Evolutionary conservation across 768 basidiomycete genomes (phyloP).

Genomic region (Suillus subaureus): DNA sequence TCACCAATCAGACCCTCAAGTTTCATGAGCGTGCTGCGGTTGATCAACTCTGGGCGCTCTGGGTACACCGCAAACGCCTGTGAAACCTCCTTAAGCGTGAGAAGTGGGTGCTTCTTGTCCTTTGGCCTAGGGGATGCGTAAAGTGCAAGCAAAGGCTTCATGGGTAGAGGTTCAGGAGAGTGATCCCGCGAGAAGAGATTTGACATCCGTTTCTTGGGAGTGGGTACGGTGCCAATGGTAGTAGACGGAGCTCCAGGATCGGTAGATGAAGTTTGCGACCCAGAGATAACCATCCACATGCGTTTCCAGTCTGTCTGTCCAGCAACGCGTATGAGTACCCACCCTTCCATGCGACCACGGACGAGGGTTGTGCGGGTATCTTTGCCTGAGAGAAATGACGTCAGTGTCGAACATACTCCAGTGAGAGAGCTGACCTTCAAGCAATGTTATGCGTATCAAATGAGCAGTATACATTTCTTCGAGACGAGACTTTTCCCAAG

Average conservation of each 20-base stretch:
- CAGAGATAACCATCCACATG: conserved; percentile 79
- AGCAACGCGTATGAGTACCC: conserved; percentile 88
- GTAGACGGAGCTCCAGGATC: conserved; percentile 28
- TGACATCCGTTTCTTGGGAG: conserved; percentile 56
- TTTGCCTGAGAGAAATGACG: conserved; percentile 33
- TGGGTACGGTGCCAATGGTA: neutral
- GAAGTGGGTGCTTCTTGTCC: conserved; percentile 69
- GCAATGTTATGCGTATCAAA: conserved; percentile 78
- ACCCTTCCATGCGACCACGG: conserved; percentile 83
- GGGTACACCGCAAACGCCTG: conserved; percentile 96
- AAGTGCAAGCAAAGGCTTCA: conserved; percentile 53
- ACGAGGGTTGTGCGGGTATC: conserved; percentile 64
- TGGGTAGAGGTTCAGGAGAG: conserved; percentile 33
- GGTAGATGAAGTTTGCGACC: conserved; percentile 34
- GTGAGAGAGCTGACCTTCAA: conserved; percentile 38
- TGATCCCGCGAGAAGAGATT: conserved; percentile 63
- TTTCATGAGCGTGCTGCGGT: conserved; percentile 87
- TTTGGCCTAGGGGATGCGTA: conserved; percentile 67
- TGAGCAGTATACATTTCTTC: conserved; percentile 99
- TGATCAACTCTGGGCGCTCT: conserved; percentile 91
- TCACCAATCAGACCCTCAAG: conserved; percentile 83
- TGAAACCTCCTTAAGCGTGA: conserved; percentile 69
- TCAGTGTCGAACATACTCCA: conserved; percentile 31
- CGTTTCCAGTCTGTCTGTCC: conserved; percentile 98
- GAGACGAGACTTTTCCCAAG: conserved; percentile 94